Evolutionary conservation across 1,284 basidiomycete species (phyloP), one percentile per base, ranked within the genome.

Genomic region (Cutaneotrichosporon arboriforme): DNA sequence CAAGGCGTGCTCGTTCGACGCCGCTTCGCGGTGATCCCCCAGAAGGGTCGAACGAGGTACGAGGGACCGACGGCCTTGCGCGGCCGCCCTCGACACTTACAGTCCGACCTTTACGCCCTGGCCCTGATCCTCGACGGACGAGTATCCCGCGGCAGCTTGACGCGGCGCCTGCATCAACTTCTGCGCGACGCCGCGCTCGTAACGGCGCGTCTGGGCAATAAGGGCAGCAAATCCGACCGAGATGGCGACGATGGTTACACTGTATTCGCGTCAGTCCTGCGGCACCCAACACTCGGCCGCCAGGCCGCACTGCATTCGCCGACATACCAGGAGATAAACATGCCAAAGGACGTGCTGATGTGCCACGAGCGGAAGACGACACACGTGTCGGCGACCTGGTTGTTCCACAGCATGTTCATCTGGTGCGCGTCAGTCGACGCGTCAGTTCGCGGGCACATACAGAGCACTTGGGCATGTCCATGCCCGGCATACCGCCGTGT

Each of bases 391-490:
- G 56, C 59, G 39, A 75, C 62, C 39, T 75, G 68, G 41, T 62
- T 63, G 54, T 76, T 76, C 74, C 73, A 76, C 15, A 76, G 65
- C 74, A 76, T 76, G 65, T 75, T 72, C 74, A 75, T 73, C 74
- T 76, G 55, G 4, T 1, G 26, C 10, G 23, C 17, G 36, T 45
- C n/a, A 42, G 40, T 21, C 18, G n/a, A n/a, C 15, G 12, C 3
- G 46, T 49, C 17, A 48, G 51, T 20, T 23, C 8, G 36, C 20
- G 14, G n/a, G 22, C 12, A 23, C 56, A 1, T 26, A 58, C 57
- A 13, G 39, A 50, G 48, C 57, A 59, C 54, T 51, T 55, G 22
- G 57, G 54, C 54, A 42, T 45, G 40, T 41, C 40, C 37, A 22
- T 35, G 37, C 39, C 43, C 37, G 41, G 52, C 48, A 48, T 51